Evolutionary conservation across 352 stramenopile species (phyloP).

Genomic region (Pythium brachiatum): DNA sequence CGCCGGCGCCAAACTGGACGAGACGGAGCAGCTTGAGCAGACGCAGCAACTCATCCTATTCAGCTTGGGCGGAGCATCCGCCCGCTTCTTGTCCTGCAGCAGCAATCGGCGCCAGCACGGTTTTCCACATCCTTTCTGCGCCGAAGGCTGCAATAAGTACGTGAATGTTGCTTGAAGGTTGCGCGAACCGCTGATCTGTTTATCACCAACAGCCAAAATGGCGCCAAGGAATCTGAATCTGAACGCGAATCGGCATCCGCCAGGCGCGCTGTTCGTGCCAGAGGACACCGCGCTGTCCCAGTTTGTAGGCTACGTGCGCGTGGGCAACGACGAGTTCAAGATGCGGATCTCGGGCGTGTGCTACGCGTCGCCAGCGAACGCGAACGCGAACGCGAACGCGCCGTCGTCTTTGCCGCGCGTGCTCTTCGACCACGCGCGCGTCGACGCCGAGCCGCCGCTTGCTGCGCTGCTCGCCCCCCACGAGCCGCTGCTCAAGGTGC

Average conservation of each 20-base stretch:
- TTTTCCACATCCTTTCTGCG: too few species aligned
- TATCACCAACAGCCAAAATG: neutral
- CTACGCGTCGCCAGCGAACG: constrained; percentile 13
- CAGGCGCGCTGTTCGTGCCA: constrained; percentile 28
- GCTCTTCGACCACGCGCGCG: constrained; percentile 35
- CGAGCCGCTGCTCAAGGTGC: constrained; percentile 46
- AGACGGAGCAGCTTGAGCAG: too few species aligned
- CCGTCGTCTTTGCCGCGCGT: constrained; percentile 6
- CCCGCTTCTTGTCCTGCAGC: too few species aligned
- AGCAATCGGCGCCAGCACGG: too few species aligned
- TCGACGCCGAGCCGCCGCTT: constrained; percentile 60
- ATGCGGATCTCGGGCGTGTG: constrained; percentile 44
- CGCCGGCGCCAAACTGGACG: too few species aligned
- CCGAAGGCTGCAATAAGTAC: too few species aligned
- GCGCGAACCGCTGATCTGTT: neutral
- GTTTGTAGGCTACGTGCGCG: constrained; percentile 56
- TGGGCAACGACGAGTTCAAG: constrained; percentile 46
- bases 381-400: neutral
- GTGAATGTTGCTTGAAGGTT: constrained; percentile 11
- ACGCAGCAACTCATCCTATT: too few species aligned
- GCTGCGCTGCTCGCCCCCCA: constrained; percentile 42
- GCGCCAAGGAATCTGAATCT: constrained; percentile 3
- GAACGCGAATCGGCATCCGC: neutral
- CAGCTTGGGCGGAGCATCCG: too few species aligned
- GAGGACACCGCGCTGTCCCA: constrained; percentile 37